phyloP scores from a whole-genome alignment of 2,329 filamentous ascomycete species.

The Lecanicillium sp. region DNA sequence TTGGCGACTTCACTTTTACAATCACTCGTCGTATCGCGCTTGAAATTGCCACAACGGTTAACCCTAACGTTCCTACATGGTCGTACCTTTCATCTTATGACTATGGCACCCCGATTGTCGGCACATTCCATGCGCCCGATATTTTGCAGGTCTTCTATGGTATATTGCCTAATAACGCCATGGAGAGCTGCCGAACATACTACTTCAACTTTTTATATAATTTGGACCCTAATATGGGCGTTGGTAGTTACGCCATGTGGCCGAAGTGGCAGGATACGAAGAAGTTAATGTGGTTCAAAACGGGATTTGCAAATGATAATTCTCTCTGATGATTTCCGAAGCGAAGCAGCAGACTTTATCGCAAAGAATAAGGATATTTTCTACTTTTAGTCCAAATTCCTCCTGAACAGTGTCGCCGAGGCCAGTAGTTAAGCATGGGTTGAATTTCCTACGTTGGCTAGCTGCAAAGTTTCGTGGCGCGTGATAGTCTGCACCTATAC shows the following conservation, averaged over 20 bases:
- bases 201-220: slow-evolving; percentile 67
- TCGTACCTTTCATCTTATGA: slow-evolving; percentile 69
- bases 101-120: slow-evolving; percentile 62
- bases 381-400: too few species aligned
- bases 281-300: slow-evolving; percentile 42
- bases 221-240: slow-evolving; percentile 57
- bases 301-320: slow-evolving; percentile 19
- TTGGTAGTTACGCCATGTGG: slow-evolving; percentile 27
- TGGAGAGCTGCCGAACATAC: slow-evolving; percentile 54
- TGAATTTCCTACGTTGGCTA: too few species aligned
- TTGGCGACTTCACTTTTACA: not conserved
- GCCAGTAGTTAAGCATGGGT: too few species aligned
- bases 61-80: slow-evolving; percentile 58
- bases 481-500: too few species aligned
- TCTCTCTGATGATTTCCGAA: slow-evolving; percentile 30
- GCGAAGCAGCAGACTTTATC: too few species aligned
- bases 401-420: too few species aligned
- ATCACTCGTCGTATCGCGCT: not conserved
- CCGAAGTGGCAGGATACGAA: slow-evolving; percentile 29
- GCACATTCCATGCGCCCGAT: slow-evolving; percentile 69
- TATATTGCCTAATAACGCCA: slow-evolving; percentile 54
- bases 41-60: slow-evolving; percentile 29
- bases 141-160: slow-evolving; percentile 63
- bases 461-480: too few species aligned
- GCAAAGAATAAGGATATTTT: too few species aligned